phyloP scores from a whole-genome alignment of 768 basidiomycete species.

The Hygrocybe punicea region DNA sequence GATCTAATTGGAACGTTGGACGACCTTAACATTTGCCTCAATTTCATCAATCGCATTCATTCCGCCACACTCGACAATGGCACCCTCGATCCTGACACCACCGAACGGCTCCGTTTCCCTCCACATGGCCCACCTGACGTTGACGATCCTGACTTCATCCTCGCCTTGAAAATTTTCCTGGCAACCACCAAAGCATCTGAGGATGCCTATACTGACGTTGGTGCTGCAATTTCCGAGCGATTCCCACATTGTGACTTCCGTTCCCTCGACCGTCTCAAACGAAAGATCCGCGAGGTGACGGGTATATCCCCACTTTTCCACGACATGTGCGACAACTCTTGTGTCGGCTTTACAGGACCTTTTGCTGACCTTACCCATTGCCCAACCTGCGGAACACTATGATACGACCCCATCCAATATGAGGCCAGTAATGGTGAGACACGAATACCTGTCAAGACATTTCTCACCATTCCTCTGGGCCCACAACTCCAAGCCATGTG shows the following conservation, averaged over 20 bases:
- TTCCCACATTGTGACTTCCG: slow-evolving; percentile 27
- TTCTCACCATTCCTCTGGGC: too few relatives aligned
- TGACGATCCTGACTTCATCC: slow-evolving; percentile 22
- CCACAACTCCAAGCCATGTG: slow-evolving; percentile 35
- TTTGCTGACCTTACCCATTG: slow-evolving; percentile 30
- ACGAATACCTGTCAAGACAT: too few relatives aligned
- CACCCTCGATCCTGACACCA: slow-evolving; percentile 15
- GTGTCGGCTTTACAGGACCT: slow-evolving; percentile 41
- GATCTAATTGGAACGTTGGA: slow-evolving; percentile 7
- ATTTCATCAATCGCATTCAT: slow-evolving; percentile 22
- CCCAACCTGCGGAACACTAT: slow-evolving; percentile 27
- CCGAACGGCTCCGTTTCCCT: slow-evolving; percentile 29
- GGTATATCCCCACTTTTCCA: slow-evolving; percentile 34
- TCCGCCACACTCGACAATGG: slow-evolving; percentile 27
- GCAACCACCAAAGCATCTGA: slow-evolving; percentile 29
- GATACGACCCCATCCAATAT: slow-evolving; percentile 20
- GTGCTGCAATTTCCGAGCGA: slow-evolving; percentile 17
- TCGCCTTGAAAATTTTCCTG: slow-evolving; percentile 36
- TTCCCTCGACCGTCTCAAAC: slow-evolving; percentile 31
- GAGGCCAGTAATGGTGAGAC: not conserved
- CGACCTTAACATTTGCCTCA: slow-evolving; percentile 14
- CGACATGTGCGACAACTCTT: slow-evolving; percentile 45
- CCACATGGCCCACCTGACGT: slow-evolving; percentile 14
- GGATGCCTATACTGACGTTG: slow-evolving; percentile 25
- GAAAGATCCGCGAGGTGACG: slow-evolving; percentile 25